Base-by-base conservation (phyloP, 495 filamentous ascomycete genomes). In the Usnea hakonensis region DNA sequence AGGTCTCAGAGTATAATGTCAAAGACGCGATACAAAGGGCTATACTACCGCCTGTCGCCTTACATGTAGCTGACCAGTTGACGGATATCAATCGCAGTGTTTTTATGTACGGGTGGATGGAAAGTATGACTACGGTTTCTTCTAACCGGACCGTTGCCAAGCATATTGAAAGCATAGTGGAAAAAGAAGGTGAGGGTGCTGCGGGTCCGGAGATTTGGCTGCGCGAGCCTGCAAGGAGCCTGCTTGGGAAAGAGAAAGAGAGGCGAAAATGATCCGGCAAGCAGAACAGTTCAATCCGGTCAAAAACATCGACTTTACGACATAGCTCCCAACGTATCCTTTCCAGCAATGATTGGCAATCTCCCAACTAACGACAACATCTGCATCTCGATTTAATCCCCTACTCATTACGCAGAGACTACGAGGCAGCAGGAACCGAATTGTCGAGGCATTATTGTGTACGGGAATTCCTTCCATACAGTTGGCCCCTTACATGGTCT, bases 101-200 rank as follows among this genome's bases (percentile, higher is more conserved):
- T 14, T 89, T 90, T 67, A 73, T 89, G 65, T 84, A 83, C 66
- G 87, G 87, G 11, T 90, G 87, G 87, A 75, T 74, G 40, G 73
- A 74, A 5, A 77, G 77, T 1, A 65, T 79, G 37, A 86, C 83
- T 37, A 90, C 87, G 2, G 76, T 90, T 58, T 86, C 85, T 16
- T 85, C 82, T 55, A 90, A 90, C 68, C 78, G 84, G 13, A 78
- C 79, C 0, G 83, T 86, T 32, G 83, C 81, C 21, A 89, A 83
- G 65, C 76, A 83, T 43, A 83, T 90, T 58, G 84, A 88, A 63
- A 69, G 66, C 17, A 76, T 75, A 2, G 74, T 87, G 58, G 69
- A 74, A 19, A 75, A 76, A 44, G 74, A 81, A 41, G 75, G 79
- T 57, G 71, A 77, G 41, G 70, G 72, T 35, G 71, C 79, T 28